These are phyloP conservation scores for Chlorella sp. DNA, from an alignment of 139 green algal genomes.

Conservation along the genomic window DNA sequence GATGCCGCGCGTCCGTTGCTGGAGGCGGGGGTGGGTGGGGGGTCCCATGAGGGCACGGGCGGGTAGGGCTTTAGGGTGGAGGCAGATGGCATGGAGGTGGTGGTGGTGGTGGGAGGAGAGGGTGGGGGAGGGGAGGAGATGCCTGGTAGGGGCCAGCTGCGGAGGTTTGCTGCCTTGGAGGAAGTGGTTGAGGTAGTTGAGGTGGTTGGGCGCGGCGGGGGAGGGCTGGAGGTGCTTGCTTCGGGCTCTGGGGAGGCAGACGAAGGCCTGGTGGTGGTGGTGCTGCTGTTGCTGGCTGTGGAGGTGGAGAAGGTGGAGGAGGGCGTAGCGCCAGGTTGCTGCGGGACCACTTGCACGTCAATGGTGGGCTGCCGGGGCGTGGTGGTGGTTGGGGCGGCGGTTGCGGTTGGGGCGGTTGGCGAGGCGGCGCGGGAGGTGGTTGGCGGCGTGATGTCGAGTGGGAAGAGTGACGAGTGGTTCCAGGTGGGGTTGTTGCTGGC, in stretches of 20 bases:
- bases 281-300: too few relatives aligned
- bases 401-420: neutral
- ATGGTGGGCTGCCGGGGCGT: neutral
- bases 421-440: neutral
- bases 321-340: too few relatives aligned
- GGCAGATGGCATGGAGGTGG: too few relatives aligned
- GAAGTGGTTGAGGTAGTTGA: neutral
- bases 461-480: constrained; percentile 5
- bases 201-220: neutral
- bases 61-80: neutral
- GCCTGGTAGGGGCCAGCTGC: neutral
- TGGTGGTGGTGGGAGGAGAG: neutral
- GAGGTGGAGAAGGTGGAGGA: too few relatives aligned
- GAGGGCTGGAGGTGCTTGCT: neutral
- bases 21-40: neutral
- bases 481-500: neutral
- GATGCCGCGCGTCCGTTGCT: neutral
- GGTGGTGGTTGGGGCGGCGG: neutral
- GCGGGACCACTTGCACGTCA: too few relatives aligned
- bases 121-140: neutral
- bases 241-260: neutral
- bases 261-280: too few relatives aligned
- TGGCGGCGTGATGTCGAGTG: neutral
- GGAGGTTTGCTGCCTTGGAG: neutral
- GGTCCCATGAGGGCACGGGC: neutral